These are phyloP conservation scores for Apiospora kogelbergensis DNA, from an alignment of 2,329 filamentous ascomycete genomes.

Conservation along the genomic window DNA sequence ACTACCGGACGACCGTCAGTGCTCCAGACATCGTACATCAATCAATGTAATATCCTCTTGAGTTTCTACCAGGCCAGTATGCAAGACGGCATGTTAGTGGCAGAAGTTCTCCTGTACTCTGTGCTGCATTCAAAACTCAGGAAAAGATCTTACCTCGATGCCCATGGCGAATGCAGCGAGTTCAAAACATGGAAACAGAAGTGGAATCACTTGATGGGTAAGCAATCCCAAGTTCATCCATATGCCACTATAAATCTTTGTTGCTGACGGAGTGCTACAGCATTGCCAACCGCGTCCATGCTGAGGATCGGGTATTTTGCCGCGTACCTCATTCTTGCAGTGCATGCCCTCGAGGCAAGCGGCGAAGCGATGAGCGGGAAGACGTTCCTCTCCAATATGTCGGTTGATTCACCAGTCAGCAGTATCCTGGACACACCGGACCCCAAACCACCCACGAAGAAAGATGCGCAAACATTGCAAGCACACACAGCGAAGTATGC, in stretches of 20 bases:
- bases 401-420: slow-evolving; percentile 14
- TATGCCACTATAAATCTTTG: not conserved
- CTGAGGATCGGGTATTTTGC: slow-evolving; percentile 34
- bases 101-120: slow-evolving; percentile 39
- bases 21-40: slow-evolving; percentile 36
- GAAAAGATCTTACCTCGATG: slow-evolving; percentile 29
- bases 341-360: slow-evolving; percentile 29
- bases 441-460: slow-evolving; percentile 10
- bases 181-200: slow-evolving; percentile 34
- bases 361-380: slow-evolving; percentile 28
- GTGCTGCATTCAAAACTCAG: slow-evolving; percentile 35
- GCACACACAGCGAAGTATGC: slow-evolving; percentile 29
- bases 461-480: slow-evolving; percentile 21
- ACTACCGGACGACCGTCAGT: slow-evolving; percentile 40
- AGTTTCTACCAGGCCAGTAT: slow-evolving; percentile 41
- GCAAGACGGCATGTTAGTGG: slow-evolving; percentile 40
- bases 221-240: not conserved
- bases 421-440: slow-evolving; percentile 13
- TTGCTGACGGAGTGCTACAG: slow-evolving; percentile 18
- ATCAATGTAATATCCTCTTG: slow-evolving; percentile 39
- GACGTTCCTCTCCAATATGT: slow-evolving; percentile 26
- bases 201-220: slow-evolving; percentile 35
- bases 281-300: slow-evolving; percentile 33
- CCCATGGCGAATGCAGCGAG: slow-evolving; percentile 32
- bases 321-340: slow-evolving; percentile 33